Evolutionary conservation across 2,329 filamentous ascomycete genomes (phyloP).

Genomic region (Penicillium italicum): DNA sequence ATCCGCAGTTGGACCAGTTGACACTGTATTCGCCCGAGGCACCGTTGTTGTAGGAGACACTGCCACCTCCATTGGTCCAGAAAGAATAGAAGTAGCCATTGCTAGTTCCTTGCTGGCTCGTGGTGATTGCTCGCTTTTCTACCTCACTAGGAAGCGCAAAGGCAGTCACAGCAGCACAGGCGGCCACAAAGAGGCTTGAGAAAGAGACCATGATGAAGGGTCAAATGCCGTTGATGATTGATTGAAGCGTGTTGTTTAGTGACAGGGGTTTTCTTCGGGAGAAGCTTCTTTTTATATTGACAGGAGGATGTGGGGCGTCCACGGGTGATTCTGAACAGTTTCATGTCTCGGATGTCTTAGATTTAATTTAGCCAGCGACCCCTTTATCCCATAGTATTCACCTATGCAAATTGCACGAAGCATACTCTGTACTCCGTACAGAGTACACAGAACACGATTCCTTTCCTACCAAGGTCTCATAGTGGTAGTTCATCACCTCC

Average conservation of each 20-base stretch:
- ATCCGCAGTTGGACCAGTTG: conserved; percentile 47
- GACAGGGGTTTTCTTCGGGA: background rate
- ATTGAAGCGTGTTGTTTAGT: background rate
- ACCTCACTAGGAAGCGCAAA: conserved; percentile 24
- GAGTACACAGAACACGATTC: background rate
- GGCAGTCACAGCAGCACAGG: conserved; percentile 19
- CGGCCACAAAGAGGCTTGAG: conserved; percentile 22
- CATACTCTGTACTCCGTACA: too few relatives aligned
- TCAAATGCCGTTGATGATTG: background rate
- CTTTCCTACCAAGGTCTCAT: background rate
- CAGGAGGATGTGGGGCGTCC: background rate
- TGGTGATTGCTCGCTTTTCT: conserved; percentile 19
- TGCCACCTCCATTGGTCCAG: conserved; percentile 48
- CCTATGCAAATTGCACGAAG: background rate
- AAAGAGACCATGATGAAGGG: conserved; percentile 28
- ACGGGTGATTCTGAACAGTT: background rate
- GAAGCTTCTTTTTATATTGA: conserved; percentile 4
- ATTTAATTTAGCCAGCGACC: conserved; percentile 3
- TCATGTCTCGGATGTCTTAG: background rate
- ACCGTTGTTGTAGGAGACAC: conserved; percentile 47
- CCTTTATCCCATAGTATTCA: conserved; percentile 1
- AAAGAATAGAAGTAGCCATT: conserved; percentile 51
- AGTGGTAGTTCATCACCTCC: background rate
- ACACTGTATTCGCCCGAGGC: conserved; percentile 45
- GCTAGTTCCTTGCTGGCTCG: conserved; percentile 31